phyloP scores from a whole-genome alignment of 2,329 filamentous ascomycete genomes.

The Lachnum nothofagi region DNA sequence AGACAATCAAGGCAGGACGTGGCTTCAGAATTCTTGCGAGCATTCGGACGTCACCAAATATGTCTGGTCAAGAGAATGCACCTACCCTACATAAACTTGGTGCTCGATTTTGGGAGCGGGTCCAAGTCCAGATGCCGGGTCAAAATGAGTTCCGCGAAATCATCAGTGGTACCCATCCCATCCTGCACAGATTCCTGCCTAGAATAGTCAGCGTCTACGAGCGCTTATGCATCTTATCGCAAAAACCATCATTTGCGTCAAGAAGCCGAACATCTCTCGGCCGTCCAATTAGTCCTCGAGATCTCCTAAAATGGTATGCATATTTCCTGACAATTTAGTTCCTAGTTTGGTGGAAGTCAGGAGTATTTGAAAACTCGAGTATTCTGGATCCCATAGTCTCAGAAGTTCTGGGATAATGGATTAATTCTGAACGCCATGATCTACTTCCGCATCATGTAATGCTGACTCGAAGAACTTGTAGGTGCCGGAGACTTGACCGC shows the following conservation, averaged over 20 bases:
- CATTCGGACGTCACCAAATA: conserved; percentile 69
- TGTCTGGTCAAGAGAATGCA: conserved; percentile 60
- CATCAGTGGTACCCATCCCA: conserved; percentile 64
- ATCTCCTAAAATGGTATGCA: conserved; percentile 92
- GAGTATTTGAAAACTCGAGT: too few relatives aligned
- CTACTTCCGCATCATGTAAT: too few relatives aligned
- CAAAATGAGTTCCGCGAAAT: conserved; percentile 70
- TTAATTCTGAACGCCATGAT: too few relatives aligned
- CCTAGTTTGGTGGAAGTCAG: too few relatives aligned
- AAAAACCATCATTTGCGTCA: conserved; percentile 40
- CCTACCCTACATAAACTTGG: conserved; percentile 70
- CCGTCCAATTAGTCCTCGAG: conserved; percentile 60
- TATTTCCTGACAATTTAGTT: too few relatives aligned
- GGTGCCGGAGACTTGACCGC: conserved; percentile 63
- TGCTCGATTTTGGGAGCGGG: conserved; percentile 75
- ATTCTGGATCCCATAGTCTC: too few relatives aligned
- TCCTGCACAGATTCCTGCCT: conserved; percentile 58
- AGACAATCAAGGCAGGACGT: conserved; percentile 74
- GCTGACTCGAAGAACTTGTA: too few relatives aligned
- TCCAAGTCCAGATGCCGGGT: conserved; percentile 63
- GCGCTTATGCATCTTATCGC: conserved; percentile 43
- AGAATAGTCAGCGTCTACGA: conserved; percentile 57
- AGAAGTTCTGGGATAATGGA: too few relatives aligned
- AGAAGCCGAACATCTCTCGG: conserved; percentile 46
- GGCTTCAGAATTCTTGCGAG: conserved; percentile 92